Evolutionary conservation across 2,329 filamentous ascomycete species (phyloP).

Genomic region (Penicillium corylophilum): DNA sequence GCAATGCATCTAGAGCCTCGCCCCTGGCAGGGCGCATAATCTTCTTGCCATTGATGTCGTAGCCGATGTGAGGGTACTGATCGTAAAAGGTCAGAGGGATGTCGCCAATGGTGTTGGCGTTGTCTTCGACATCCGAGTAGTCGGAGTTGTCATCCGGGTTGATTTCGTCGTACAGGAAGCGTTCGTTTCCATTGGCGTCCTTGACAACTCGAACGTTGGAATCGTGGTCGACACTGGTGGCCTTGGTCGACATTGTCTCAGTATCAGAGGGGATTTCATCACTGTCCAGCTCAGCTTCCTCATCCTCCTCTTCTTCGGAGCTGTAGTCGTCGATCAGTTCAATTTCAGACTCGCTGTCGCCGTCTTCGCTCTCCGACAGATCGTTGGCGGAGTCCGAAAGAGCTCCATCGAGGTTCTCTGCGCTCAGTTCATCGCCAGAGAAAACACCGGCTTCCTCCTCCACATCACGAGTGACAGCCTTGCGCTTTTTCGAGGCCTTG

Average conservation of each 20-base stretch:
- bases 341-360: slow-evolving; percentile 46
- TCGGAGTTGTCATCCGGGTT: slow-evolving; percentile 95
- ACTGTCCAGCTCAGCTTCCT: slow-evolving; percentile 50
- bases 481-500: slow-evolving; percentile 60
- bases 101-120: slow-evolving; percentile 88
- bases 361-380: slow-evolving; percentile 37
- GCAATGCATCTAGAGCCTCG: slow-evolving; percentile 84
- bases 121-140: slow-evolving; percentile 77
- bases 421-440: slow-evolving; percentile 61
- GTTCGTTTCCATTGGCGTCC: slow-evolving; percentile 85
- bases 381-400: slow-evolving; percentile 45
- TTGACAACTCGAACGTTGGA: slow-evolving; percentile 63
- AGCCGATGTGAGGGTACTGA: slow-evolving; percentile 95
- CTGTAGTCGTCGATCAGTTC: slow-evolving; percentile 58
- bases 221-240: slow-evolving; percentile 25
- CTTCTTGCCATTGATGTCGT: slow-evolving; percentile 97
- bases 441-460: slow-evolving; percentile 50
- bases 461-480: slow-evolving; percentile 58
- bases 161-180: slow-evolving; percentile 92
- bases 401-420: slow-evolving; percentile 43
- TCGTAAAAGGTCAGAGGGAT: slow-evolving; percentile 96
- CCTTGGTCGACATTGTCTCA: slow-evolving; percentile 36
- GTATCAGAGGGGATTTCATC: slow-evolving; percentile 52
- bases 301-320: slow-evolving; percentile 50
- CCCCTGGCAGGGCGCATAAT: slow-evolving; percentile 95